A percentile compares a stretch with the other conserved stretches of the same genome.
Conservation (phyloP, 2,329 filamentous ascomycete genomes). For the Aspergillus sclerotialis region DNA sequence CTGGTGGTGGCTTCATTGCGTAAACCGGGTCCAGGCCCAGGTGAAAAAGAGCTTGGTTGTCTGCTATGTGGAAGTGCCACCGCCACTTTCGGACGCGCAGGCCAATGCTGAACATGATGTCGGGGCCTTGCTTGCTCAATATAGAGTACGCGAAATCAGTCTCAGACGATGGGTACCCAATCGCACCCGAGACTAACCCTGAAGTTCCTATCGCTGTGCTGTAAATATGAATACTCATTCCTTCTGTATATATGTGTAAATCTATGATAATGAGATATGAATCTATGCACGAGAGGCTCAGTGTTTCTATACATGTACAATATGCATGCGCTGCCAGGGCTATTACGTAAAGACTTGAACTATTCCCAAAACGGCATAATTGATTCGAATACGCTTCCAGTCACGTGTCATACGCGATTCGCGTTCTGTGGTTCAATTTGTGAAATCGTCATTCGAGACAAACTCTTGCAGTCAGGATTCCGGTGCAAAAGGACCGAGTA, state of each 20-base stretch:
- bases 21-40: constrained; percentile 82
- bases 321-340: no score
- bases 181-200: constrained; percentile 56
- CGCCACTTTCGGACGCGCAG: constrained; percentile 46
- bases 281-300: no score
- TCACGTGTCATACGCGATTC: constrained; percentile 27
- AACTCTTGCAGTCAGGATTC: no score
- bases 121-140: constrained; percentile 57
- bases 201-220: constrained; percentile 1
- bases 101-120: constrained; percentile 46
- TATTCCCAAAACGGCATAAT: constrained; percentile 20
- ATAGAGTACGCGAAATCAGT: constrained; percentile 72
- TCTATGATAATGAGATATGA: no score
- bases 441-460: background rate
- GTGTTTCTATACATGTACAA: no score
- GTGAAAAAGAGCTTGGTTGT: constrained; percentile 86
- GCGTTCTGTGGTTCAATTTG: constrained; percentile 15
- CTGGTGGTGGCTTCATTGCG: constrained; percentile 63
- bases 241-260: no score
- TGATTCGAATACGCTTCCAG: constrained; percentile 4
- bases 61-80: constrained; percentile 84
- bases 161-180: constrained; percentile 81
- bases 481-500: no score
- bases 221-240: no score
- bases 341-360: no score